These are phyloP conservation scores for Phytophthora pistaciae DNA, from an alignment of 352 stramenopile species.

Conservation along the genomic window DNA sequence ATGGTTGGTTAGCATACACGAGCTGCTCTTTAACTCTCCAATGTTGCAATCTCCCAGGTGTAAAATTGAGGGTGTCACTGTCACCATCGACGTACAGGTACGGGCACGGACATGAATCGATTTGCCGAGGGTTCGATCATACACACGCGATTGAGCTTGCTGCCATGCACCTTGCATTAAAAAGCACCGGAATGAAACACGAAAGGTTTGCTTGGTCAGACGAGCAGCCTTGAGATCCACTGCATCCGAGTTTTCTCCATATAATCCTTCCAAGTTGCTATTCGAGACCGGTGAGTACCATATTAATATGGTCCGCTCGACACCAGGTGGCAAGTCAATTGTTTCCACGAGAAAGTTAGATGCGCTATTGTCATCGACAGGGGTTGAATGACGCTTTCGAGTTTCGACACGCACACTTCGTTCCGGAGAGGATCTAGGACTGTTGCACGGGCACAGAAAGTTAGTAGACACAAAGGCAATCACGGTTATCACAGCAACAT, in stretches of 20 bases:
- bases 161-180: slow-evolving; percentile 89
- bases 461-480: slow-evolving; percentile 3
- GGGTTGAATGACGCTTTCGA: slow-evolving; percentile 49
- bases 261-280: slow-evolving; percentile 48
- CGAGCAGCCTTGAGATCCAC: slow-evolving; percentile 85
- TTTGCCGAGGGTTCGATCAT: slow-evolving; percentile 88
- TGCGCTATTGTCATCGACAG: slow-evolving; percentile 68
- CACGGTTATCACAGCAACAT: neutral
- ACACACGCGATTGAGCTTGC: slow-evolving; percentile 85
- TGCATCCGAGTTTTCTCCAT: slow-evolving; percentile 56
- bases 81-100: slow-evolving; percentile 91
- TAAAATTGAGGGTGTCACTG: slow-evolving; percentile 84
- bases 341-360: slow-evolving; percentile 91
- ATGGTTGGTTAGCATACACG: slow-evolving; percentile 91
- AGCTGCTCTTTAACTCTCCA: slow-evolving; percentile 87
- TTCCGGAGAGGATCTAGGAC: slow-evolving; percentile 83
- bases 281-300: slow-evolving; percentile 80
- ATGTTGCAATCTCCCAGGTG: slow-evolving; percentile 92
- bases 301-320: slow-evolving; percentile 90
- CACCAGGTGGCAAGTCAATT: slow-evolving; percentile 84
- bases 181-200: slow-evolving; percentile 89
- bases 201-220: slow-evolving; percentile 89
- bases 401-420: slow-evolving; percentile 57
- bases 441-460: slow-evolving; percentile 34
- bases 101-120: slow-evolving; percentile 86